A percentile compares a stretch with the other conserved stretches of the same genome.
Evolutionary conservation across 1,284 basidiomycete genomes (phyloP).

Genomic region (Sporisorium reilianum): DNA sequence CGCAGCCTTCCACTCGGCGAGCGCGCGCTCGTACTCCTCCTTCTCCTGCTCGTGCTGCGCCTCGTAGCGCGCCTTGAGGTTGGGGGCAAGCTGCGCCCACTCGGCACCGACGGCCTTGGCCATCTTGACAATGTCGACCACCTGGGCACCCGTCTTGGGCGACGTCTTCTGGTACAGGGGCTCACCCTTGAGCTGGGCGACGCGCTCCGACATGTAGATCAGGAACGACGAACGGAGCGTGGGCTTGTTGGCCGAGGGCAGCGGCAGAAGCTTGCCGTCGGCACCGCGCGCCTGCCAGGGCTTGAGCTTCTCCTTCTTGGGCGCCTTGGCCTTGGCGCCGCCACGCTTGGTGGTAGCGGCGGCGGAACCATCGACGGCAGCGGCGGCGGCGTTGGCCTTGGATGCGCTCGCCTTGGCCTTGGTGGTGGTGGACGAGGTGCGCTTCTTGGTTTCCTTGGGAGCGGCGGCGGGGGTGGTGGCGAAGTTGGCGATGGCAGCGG

Average conservation of each 20-base stretch:
- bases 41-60: slow-evolving; percentile 51
- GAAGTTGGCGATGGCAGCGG: slow-evolving; percentile 38
- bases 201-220: slow-evolving; percentile 58
- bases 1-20: slow-evolving; percentile 56
- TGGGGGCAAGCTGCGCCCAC: slow-evolving; percentile 50
- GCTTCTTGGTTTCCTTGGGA: slow-evolving; percentile 50
- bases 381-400: slow-evolving; percentile 21
- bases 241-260: slow-evolving; percentile 64
- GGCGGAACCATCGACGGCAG: slow-evolving; percentile 22
- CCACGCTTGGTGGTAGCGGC: slow-evolving; percentile 35
- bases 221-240: slow-evolving; percentile 56
- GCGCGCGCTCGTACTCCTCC: slow-evolving; percentile 53
- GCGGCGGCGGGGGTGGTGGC: slow-evolving; percentile 30
- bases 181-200: slow-evolving; percentile 52
- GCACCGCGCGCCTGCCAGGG: slow-evolving; percentile 55
- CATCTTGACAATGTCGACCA: slow-evolving; percentile 55
- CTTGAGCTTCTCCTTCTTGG: slow-evolving; percentile 61
- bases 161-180: slow-evolving; percentile 51
- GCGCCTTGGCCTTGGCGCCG: slow-evolving; percentile 45
- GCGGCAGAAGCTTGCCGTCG: slow-evolving; percentile 61
- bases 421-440: slow-evolving; percentile 46
- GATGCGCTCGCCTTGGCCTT: slow-evolving; percentile 39
- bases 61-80: slow-evolving; percentile 54
- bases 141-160: slow-evolving; percentile 49
- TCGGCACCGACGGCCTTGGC: slow-evolving; percentile 54